Conservation (phyloP, 2,329 filamentous ascomycete genomes). For the Leptodontidium sp. region DNA sequence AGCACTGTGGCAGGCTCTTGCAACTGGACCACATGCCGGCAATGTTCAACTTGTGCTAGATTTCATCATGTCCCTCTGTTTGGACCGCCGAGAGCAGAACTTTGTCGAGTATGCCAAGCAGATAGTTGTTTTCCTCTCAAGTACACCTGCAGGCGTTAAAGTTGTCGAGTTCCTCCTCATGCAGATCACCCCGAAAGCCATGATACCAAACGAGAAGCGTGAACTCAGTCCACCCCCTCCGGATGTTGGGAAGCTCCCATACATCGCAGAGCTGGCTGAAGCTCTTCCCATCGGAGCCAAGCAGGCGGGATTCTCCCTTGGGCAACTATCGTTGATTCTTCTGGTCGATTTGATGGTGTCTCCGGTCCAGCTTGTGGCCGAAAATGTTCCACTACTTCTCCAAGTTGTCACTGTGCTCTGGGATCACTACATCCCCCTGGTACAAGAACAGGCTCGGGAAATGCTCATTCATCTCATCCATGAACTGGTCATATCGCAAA, state of each 20-base stretch:
- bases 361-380: slow-evolving; percentile 79
- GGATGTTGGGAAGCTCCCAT: slow-evolving; percentile 80
- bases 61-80: slow-evolving; percentile 93
- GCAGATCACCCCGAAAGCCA: slow-evolving; percentile 93
- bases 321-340: slow-evolving; percentile 90
- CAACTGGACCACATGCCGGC: slow-evolving; percentile 88
- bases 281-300: slow-evolving; percentile 89
- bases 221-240: slow-evolving; percentile 73
- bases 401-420: slow-evolving; percentile 94
- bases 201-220: slow-evolving; percentile 89
- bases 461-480: slow-evolving; percentile 98
- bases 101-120: slow-evolving; percentile 99
- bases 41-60: slow-evolving; percentile 95
- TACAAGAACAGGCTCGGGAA: slow-evolving; percentile 95
- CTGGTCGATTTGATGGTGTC: slow-evolving; percentile 97
- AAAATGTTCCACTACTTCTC: slow-evolving; percentile 84
- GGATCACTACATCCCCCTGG: slow-evolving; percentile 95
- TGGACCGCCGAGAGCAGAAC: slow-evolving; percentile 95
- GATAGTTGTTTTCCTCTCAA: slow-evolving; percentile 94
- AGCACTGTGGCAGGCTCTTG: slow-evolving; percentile 94
- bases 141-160: slow-evolving; percentile 83
- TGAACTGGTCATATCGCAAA: slow-evolving; percentile 83
- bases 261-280: slow-evolving; percentile 84
- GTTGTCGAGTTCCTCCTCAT: slow-evolving; percentile 93
- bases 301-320: slow-evolving; percentile 88